Evolutionary conservation across 768 basidiomycete genomes (phyloP), one percentile per base, ranked within the genome.

Genomic region (Rhizopogon sp.): DNA sequence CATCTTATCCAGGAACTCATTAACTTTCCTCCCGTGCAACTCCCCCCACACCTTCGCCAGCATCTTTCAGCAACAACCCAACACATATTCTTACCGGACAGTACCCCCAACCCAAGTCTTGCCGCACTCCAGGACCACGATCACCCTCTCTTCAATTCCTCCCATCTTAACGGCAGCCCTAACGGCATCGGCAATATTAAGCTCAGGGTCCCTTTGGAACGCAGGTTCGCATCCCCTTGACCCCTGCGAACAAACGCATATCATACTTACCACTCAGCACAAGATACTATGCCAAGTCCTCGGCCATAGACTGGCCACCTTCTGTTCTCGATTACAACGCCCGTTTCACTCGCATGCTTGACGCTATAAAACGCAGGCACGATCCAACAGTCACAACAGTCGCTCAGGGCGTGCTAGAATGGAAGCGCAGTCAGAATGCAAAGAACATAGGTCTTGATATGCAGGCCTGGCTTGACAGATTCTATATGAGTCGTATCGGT

Each of bases 341-440:
- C 25, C 79, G 83, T 7, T 98, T 99, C 75, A 99, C 97, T 5
- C 87, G 86, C 60, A 70, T 84, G 37, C 79, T 98, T 8, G 88
- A 95, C 44, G 75, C 83, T 22, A 95, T 99, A 78, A 99, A 99
- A 75, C 83, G 79, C 54, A 79, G 97, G 10, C 97, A 99, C 71
- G 96, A 98, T 65, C 96, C 96, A 0, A 98, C 97, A 0, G 97
- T 98, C 7, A 95, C 96, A 6, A 97, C 95, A 7, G 90, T 98
- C 54, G 93, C 92, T 0, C 94, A 96, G 70, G 96, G 96, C 46
- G 90, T 99, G 4, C 76, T 98, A 56, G 96, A 99, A 68, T 98
- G 94, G 94, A 98, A 98, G 67, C 79, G 84, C 35, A 77, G 74
- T 55, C 82, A 83, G 66, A 84, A 87, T 44, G 79, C 82, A 13